Base-by-base conservation (phyloP, 495 filamentous ascomycete genomes). In the Cercophora sp. region DNA sequence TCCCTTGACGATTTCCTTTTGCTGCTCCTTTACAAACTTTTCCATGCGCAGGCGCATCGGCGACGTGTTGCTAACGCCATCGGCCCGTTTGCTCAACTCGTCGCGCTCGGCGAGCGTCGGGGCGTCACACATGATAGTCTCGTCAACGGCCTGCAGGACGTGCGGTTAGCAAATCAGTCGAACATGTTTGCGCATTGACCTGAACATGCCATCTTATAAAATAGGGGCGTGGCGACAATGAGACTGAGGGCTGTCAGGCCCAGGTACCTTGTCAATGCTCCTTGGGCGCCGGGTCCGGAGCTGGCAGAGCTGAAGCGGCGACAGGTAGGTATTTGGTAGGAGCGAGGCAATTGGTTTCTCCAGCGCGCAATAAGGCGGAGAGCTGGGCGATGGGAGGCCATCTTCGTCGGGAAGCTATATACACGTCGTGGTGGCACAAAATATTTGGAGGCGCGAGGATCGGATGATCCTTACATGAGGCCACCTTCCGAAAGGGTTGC, bases 21-120 rank as follows among this genome's bases (percentile, higher is more conserved):
- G 93, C 57, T 96, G 86, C 49, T 87, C 79, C 66, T 93, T 93
- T 67, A 97, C 91, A 66, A 97, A 87, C 52, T 85, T 79, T 70
- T 97, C 94, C 93, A 97, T 97, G 32, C 91, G 89, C 35, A 96
- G 77, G 39, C 94, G 92, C 94, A 99, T 99, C 0, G 94, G 91
- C 8, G 90, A 96, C 57, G 77, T 71, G 32, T 84, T 78, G 9
- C 76, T 83, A 19, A 91, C 66, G 40, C 79, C 84, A 16, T 76
- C 75, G 66, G 87, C 84, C 24, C 79, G 76, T 66, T 87, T 89
- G 32, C 73, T 73, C 35, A 84, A 71, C 48, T 68, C 71, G 68
- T 91, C 88, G 43, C 81, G 79, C 56, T 89, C 85, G 62, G 86
- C 86, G 48, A 90, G 89, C 46, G 87, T 64, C 27, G 63, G 64